Evolutionary conservation across 2,329 filamentous ascomycete genomes (phyloP).

Genomic region (Paraconiothyrium brasiliense): DNA sequence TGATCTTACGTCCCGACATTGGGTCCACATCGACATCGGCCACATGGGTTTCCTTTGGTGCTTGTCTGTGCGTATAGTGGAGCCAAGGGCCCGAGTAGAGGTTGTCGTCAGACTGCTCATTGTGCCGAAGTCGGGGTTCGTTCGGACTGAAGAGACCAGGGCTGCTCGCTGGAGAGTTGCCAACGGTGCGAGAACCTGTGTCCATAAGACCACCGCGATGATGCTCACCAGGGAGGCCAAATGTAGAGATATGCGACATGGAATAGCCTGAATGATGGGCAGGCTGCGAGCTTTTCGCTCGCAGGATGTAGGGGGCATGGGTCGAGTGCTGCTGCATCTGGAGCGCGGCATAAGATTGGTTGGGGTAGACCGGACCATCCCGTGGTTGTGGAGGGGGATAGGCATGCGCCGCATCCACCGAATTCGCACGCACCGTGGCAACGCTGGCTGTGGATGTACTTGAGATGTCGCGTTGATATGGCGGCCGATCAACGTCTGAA

Average conservation of each 20-base stretch:
- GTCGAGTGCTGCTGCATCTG: slow-evolving; percentile 57
- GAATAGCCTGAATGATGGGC: slow-evolving; percentile 50
- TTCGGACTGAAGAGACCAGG: slow-evolving; percentile 58
- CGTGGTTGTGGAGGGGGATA: slow-evolving; percentile 29
- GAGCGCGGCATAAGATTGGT: slow-evolving; percentile 60
- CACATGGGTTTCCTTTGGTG: slow-evolving; percentile 77
- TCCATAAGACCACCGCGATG: slow-evolving; percentile 47
- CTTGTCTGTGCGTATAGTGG: slow-evolving; percentile 59
- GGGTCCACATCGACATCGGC: slow-evolving; percentile 90
- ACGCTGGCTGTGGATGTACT: slow-evolving; percentile 54
- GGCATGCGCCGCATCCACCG: slow-evolving; percentile 34
- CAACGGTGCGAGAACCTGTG: slow-evolving; percentile 53
- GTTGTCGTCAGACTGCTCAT: slow-evolving; percentile 45
- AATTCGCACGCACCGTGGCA: slow-evolving; percentile 51
- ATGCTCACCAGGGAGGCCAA: slow-evolving; percentile 47
- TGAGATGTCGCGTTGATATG: slow-evolving; percentile 53
- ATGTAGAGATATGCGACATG: slow-evolving; percentile 53
- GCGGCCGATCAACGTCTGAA: slow-evolving; percentile 43
- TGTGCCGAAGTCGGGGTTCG: slow-evolving; percentile 42
- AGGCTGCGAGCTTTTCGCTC: slow-evolving; percentile 55
- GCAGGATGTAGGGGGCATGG: slow-evolving; percentile 48
- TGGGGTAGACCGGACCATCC: slow-evolving; percentile 55
- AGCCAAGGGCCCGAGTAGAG: slow-evolving; percentile 61
- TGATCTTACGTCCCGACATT: slow-evolving; percentile 89
- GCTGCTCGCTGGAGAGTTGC: slow-evolving; percentile 58